Conservation (phyloP, 306 rosid species). For the Leucaena leucocephala region DNA sequence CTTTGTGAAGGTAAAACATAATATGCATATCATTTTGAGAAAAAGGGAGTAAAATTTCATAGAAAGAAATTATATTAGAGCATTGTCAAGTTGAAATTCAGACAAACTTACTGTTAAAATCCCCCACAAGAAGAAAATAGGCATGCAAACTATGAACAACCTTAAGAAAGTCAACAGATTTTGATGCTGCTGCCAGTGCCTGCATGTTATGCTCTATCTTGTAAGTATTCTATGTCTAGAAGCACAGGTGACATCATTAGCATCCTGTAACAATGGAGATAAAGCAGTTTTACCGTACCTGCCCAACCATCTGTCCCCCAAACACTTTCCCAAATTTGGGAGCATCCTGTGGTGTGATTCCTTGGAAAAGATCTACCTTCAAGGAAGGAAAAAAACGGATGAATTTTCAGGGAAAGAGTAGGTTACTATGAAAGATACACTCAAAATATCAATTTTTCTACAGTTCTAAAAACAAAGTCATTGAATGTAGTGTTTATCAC, state of each 20-base stretch:
- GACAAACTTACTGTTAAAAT: constrained; percentile 73
- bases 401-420: constrained; percentile 7
- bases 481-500: neutral
- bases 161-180: constrained; percentile 88
- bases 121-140: constrained; percentile 87
- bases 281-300: constrained; percentile 56
- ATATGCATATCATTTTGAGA: constrained; percentile 26
- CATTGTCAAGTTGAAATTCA: constrained; percentile 29
- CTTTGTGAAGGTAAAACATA: constrained; percentile 23
- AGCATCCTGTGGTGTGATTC: constrained; percentile 81
- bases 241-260: constrained; percentile 33
- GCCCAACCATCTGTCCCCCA: constrained; percentile 93
- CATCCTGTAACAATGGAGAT: constrained; percentile 5
- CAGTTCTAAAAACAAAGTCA: neutral
- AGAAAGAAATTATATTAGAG: constrained; percentile 16
- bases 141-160: constrained; percentile 87
- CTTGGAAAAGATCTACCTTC: constrained; percentile 82
- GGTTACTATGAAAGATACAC: constrained; percentile 27
- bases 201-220: constrained; percentile 43
- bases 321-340: constrained; percentile 88
- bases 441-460: neutral
- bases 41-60: neutral
- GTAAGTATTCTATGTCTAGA: constrained; percentile 34
- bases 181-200: constrained; percentile 99
- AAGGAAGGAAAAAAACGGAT: constrained; percentile 7